Conservation (phyloP, 352 stramenopile species). For the Pythium oligandrum region DNA sequence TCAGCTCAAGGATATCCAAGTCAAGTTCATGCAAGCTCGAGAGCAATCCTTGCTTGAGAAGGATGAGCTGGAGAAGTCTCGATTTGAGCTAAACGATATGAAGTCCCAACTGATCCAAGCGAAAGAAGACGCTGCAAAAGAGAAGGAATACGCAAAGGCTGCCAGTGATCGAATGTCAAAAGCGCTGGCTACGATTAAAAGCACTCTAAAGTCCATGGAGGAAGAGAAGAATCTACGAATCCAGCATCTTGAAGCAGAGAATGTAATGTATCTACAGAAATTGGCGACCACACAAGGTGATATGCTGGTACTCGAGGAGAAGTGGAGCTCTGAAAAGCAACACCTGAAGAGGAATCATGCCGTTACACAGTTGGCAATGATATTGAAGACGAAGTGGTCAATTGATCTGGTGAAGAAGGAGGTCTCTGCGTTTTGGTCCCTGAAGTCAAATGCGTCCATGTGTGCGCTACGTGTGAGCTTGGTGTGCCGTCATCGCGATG, state of each 20-base stretch:
- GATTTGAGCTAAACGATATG: slow-evolving; percentile 45
- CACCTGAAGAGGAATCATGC: slow-evolving; percentile 26
- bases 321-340: slow-evolving; percentile 27
- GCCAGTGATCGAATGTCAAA: slow-evolving; percentile 54
- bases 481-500: too few relatives aligned
- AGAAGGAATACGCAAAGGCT: slow-evolving; percentile 46
- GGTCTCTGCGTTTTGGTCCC: slow-evolving; percentile 22
- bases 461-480: too few relatives aligned
- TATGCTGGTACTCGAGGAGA: slow-evolving; percentile 50
- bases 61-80: slow-evolving; percentile 55
- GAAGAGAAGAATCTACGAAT: slow-evolving; percentile 59
- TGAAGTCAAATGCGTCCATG: neutral
- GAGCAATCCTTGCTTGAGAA: slow-evolving; percentile 60
- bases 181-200: slow-evolving; percentile 51
- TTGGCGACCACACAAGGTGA: slow-evolving; percentile 53
- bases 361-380: slow-evolving; percentile 17
- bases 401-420: slow-evolving; percentile 19
- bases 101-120: slow-evolving; percentile 33
- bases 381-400: slow-evolving; percentile 18
- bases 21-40: slow-evolving; percentile 46
- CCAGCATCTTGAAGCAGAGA: slow-evolving; percentile 44
- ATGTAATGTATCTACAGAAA: slow-evolving; percentile 41
- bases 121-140: slow-evolving; percentile 47
- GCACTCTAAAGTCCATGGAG: slow-evolving; percentile 51
- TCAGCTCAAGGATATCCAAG: slow-evolving; percentile 56